phyloP scores from a whole-genome alignment of 257 asterid species.

The Solanum neorickii region DNA sequence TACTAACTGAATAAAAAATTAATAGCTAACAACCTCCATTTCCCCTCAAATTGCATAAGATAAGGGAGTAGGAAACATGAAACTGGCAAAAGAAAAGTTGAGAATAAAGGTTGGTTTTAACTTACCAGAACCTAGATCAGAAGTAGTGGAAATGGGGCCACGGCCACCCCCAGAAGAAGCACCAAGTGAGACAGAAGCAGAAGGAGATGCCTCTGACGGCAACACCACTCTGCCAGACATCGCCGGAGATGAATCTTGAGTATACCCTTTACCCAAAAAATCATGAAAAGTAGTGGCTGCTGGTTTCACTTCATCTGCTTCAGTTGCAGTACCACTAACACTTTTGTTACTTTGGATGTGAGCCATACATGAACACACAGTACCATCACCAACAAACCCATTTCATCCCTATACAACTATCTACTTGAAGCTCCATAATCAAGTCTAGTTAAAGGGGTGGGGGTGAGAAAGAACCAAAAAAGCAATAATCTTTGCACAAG shows the following conservation, averaged over 20 bases:
- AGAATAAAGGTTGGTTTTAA: background rate
- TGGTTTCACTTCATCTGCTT: constrained; percentile 29
- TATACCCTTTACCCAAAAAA: constrained; percentile 62
- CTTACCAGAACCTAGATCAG: constrained; percentile 84
- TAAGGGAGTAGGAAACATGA: background rate
- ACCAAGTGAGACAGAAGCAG: constrained; percentile 37
- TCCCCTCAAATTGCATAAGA: background rate
- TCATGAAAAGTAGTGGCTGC: constrained; percentile 56
- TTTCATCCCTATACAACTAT: background rate
- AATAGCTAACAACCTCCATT: background rate
- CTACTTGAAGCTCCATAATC: background rate
- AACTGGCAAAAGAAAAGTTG: background rate
- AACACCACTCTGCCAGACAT: constrained; percentile 28
- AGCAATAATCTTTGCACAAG: constrained; percentile 12
- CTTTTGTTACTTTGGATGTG: constrained; percentile 36
- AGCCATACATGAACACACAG: constrained; percentile 46
- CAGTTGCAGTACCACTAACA: constrained; percentile 12
- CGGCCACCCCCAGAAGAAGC: constrained; percentile 37
- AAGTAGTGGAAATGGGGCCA: constrained; percentile 36
- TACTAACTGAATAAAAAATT: background rate
- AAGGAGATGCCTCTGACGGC: constrained; percentile 49
- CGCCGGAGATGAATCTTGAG: constrained; percentile 28
- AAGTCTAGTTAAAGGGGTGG: background rate
- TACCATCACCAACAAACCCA: background rate
- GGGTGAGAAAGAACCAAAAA: constrained; percentile 6